Base-by-base conservation (phyloP, 331 rosid genomes). In the Malus hybrid region DNA sequence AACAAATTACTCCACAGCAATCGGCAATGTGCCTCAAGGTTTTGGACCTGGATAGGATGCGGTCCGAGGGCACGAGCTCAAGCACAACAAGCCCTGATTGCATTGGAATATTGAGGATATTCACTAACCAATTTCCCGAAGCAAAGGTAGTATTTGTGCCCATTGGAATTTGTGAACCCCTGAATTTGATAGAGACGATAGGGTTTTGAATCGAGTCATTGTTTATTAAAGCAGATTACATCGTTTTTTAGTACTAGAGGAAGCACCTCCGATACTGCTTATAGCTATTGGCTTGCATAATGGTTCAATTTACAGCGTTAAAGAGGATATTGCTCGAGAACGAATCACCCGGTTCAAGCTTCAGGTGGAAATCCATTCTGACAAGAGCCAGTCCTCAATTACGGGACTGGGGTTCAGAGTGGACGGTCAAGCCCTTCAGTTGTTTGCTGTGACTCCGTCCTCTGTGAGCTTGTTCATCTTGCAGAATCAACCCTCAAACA, bases 291-390 rank as follows among this genome's bases (percentile, higher is more conserved):
- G 97, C 66, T 85, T 94, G 67, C 90, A 92, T 83, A 94, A 89
- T 78, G 99, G 97, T 72, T 87, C 82, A 68, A 92, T 92, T 83
- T 94, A 94, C 83, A 92, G 97, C 83, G 85, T 94, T 79, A 92
- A 92, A 85, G 99, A 97, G 74, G 97, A 92, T 80, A 92, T 94
- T 86, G 99, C 94, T 6, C 86, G 99, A 57, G 99, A 94, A 80
- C 92, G 99, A 20, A 94, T 94, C 71, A 87, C 86, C 50, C 90
- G 99, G 46, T 94, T 92, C 77, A 88, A 87, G 92, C 97, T 92
- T 83, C 90, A 92, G 78, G 93, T 94, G 79, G 95, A 94, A 74
- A 74, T 39, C 67, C 82, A 68, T 55, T 82, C 88, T 22, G 92
- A 87, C 83, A 87, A 87, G 91, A 83, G 85, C 44, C 87, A 72